Evolutionary conservation across 305 asterid genomes (phyloP), one percentile per base, ranked within the genome.

Genomic region (Solanum hybrid): DNA sequence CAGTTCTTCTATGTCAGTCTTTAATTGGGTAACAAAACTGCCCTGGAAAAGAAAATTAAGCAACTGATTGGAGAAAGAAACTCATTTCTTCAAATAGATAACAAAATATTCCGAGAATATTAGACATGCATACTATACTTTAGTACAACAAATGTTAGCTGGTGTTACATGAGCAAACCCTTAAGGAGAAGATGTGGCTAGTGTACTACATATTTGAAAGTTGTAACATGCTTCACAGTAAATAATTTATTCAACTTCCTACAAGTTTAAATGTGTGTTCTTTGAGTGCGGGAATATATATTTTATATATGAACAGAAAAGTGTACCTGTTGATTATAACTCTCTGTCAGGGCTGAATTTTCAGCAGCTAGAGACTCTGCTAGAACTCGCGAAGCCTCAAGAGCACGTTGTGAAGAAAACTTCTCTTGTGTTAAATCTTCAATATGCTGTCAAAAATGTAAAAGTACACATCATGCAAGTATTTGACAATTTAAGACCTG

Each of bases 341-440:
- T 96, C 87, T 98, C 98, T 6, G 99, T 97, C 92, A 98, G 92
- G 78, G 98, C 92, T 34, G 99, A 96, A 95, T 98, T 98, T 95
- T 97, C 99, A 89, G 99, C 93, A 92, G 99, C 98, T 93, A 98
- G 91, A 84, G 99, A 96, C 93, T 96, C 99, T 19, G 99, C 93
- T 69, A 98, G 92, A 92, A 95, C 91, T 88, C 94, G 97, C 64
- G 99, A 95, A 89, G 98, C 97, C 90, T 97, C 99, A 90, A 97
- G 98, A 90, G 99, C 97, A 84, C 98, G 98, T 95, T 96, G 99
- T 95, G 96, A 91, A 37, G 99, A 95, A 91, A 98, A 98, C 91
- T 97, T 98, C 86, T 98, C 99, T 92, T 95, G 99, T 8, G 99
- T 98, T 91, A 98, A 94, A 92, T 98, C 99, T 94, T 98, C 99